Evolutionary conservation across 2,329 filamentous ascomycete genomes (phyloP), one percentile per base, ranked within the genome.

Genomic region (Fusarium ramigenum): DNA sequence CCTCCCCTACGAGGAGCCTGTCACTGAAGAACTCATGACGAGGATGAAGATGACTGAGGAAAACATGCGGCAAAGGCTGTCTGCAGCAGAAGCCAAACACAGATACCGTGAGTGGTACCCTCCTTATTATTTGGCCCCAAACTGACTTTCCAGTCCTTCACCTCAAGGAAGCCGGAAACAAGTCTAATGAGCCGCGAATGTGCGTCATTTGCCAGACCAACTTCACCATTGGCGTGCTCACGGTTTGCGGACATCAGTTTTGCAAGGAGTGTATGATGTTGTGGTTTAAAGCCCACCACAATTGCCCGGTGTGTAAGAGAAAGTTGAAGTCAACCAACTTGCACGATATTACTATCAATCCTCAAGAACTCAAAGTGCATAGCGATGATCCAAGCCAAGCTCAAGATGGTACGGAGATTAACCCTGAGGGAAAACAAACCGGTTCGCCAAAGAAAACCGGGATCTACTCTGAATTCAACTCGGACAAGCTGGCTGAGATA

Each of bases 171-270:
- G 83, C 87, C 23, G 92, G 93, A 49, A 85, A 88, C n/a, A 89
- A 88, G 56, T 87, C 88, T 3, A 87, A 90, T 53, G 89, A 91
- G 64, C 85, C 90, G 11, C 88, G 90, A 36, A 90, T 93, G 57
- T 99, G 96, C 79, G 89, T 97, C 62, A 98, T 99, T 75, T 99
- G 96, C 79, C 92, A 93, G 78, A 87, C 88, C 16, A 79, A 86
- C 1, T 97, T 98, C 76, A 91, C 92, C 66, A 85, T 90, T n/a
- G 96, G 96, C 60, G 90, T 93, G 59, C 85, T 96, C 69, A 98
- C 96, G 0, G 88, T 94, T 2, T 98, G 96, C 79, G 96, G 96
- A 0, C 96, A 99, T 79, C 90, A 94, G 72, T 98, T 95, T 79
- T 98, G 96, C 84, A 95, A 94, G 77, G 93, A 94, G 34, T 98